These are phyloP conservation scores for Colletotrichum tofieldiae DNA, from an alignment of 2,329 filamentous ascomycete genomes.

Conservation along the genomic window DNA sequence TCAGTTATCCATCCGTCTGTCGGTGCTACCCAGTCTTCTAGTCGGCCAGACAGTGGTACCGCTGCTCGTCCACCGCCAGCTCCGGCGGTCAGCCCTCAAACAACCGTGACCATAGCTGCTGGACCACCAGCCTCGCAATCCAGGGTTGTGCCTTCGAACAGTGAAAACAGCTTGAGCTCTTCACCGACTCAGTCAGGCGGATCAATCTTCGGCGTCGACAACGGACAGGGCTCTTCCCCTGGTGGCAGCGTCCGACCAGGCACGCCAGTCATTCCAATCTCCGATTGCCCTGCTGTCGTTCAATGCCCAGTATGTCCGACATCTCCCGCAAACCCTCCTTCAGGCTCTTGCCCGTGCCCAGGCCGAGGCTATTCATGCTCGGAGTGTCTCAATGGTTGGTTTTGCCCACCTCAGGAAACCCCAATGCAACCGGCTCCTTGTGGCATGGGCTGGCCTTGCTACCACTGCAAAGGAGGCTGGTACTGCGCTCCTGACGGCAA, in stretches of 20 bases:
- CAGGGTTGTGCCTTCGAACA: neutral
- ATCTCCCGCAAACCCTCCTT: slow-evolving; percentile 20
- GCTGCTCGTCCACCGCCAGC: neutral
- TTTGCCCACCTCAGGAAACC: slow-evolving; percentile 52
- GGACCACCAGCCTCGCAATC: neutral
- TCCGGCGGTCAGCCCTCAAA: neutral
- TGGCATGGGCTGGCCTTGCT: slow-evolving; percentile 52
- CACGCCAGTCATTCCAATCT: slow-evolving; percentile 37
- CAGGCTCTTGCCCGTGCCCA: slow-evolving; percentile 44
- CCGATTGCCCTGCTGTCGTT: slow-evolving; percentile 33
- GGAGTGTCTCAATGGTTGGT: slow-evolving; percentile 52
- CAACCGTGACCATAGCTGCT: neutral
- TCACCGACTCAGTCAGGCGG: slow-evolving; percentile 13
- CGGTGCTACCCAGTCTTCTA: neutral
- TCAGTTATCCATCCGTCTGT: slow-evolving; percentile 3
- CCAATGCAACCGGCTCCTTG: slow-evolving; percentile 50
- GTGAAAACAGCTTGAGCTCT: neutral
- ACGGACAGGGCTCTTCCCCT: slow-evolving; percentile 1
- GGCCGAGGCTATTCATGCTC: slow-evolving; percentile 49
- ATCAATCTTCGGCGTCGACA: slow-evolving; percentile 11
- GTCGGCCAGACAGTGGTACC: slow-evolving; percentile 1
- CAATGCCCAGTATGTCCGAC: slow-evolving; percentile 45
- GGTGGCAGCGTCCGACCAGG: neutral
- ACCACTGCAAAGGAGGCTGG: slow-evolving; percentile 50
- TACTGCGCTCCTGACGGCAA: slow-evolving; percentile 46